Base-by-base conservation (phyloP, 2,329 filamentous ascomycete species). In the Hymenoscyphus linearis region DNA sequence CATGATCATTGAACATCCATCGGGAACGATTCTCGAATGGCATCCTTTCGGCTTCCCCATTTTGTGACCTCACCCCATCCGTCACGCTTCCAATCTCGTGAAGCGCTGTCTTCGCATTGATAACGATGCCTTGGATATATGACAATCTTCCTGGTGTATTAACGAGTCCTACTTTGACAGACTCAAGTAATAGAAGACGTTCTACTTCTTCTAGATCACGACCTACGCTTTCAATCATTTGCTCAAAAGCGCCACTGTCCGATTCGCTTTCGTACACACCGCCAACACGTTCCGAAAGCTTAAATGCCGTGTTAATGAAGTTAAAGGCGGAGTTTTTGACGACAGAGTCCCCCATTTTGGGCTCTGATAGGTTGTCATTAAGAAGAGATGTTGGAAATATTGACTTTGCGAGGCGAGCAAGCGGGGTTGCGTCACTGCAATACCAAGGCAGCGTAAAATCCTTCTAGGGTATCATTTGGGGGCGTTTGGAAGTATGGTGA, bases 61-160 rank as follows among this genome's bases (percentile, higher is more conserved):
- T 52, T 27, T 31, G 6, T 31, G 31, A 31, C 10, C 31, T 31
- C 6, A 9, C 10, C 6, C 31, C 10, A 9, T 31, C 31, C 10
- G 6, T 31, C 31, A 31, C 10, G 6, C 6, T 31, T 12, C 31
- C 57, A 36, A 52, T 37, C 18, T 58, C 57, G n/a, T 58, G 35
- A n/a, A 58, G 57, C 34, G 57, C 44, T 3, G 44, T 37, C 37
- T 52, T 58, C 13, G 57, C 52, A 26, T 53, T 58, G 40, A 36
- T 37, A 25, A 53, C n/a, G 6, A 53, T 44, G 22, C 18, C 31
- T 53, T 25, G 36, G n/a, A 58, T 34, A 34, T 58, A 58, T 36
- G 57, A 26, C 12, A 58, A n/a, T 18, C 37, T 58, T 35, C 34
- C 57, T 12, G 57, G 47, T 4, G 44, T 26, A n/a, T 27, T 40